phyloP scores from a whole-genome alignment of 2,329 filamentous ascomycete genomes.

The Cladophialophora carrionii region DNA sequence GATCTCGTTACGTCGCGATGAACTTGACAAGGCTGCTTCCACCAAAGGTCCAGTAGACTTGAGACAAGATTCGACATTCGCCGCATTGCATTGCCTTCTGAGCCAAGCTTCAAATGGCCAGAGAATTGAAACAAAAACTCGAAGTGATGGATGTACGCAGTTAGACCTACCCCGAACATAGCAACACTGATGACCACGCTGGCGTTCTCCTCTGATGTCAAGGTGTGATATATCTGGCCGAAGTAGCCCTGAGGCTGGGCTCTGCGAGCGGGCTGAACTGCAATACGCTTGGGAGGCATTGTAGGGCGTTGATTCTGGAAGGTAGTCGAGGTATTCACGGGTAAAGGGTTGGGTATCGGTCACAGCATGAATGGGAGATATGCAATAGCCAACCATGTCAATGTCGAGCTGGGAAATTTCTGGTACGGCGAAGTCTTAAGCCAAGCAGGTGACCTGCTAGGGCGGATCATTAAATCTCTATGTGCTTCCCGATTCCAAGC shows the following conservation, averaged over 20 bases:
- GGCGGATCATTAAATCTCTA: background rate
- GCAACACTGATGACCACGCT: constrained; percentile 69
- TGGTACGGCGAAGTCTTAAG: constrained; percentile 1
- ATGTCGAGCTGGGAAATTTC: constrained; percentile 1
- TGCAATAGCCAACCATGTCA: background rate
- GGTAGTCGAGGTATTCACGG: background rate
- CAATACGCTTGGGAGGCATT: constrained; percentile 67
- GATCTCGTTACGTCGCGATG: background rate
- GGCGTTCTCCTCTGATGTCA: constrained; percentile 70
- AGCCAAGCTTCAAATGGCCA: background rate
- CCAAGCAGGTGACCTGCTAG: background rate
- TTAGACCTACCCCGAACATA: constrained; percentile 66
- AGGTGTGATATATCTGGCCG: constrained; percentile 61
- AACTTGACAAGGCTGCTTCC: background rate
- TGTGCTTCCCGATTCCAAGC: background rate
- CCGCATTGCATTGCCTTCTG: background rate
- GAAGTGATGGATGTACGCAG: background rate
- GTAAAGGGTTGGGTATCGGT: background rate
- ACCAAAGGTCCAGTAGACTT: background rate
- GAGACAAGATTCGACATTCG: background rate
- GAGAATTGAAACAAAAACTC: background rate
- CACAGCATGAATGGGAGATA: background rate
- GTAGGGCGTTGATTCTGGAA: constrained; percentile 31
- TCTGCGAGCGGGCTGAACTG: constrained; percentile 53
- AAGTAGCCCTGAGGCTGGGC: constrained; percentile 58